Evolutionary conservation across 208 protist genomes (phyloP), one percentile per base, ranked within the genome.

Genomic region (Phytomonas francai): DNA sequence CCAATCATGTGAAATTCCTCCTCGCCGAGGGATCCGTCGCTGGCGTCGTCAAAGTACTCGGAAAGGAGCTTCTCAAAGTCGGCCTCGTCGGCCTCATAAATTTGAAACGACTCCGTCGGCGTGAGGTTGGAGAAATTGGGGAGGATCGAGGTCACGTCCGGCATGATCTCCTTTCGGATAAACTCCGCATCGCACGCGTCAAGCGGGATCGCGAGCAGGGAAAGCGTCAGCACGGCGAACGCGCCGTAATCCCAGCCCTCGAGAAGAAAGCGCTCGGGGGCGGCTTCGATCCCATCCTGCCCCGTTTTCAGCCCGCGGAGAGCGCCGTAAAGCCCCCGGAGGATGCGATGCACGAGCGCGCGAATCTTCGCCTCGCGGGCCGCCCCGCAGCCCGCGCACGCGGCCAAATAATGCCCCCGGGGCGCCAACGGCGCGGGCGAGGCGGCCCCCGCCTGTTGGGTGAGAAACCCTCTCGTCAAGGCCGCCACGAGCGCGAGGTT

Each of bases 201-300:
- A 65, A 89, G 65, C 54, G 80, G 77, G 3, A 79, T 65, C 30
- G 76, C 67, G 61, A 92, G 75, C 29, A 95, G 65, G 25, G 87
- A 89, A 27, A 91, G 58, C 30, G 71, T 80, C 28, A 93, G 62
- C 30, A 87, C 56, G 16, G 81, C 72, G 45, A 83, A 83, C 19
- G 75, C 59, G 33, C 78, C 82, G 77, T 88, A 88, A 69, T 81
- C 75, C 77, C 82, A 85, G 30, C 79, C 29, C 63, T 88, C 76
- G 8, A 78, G 66, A 36, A 92, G 39, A 70, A 88, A 92, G 61
- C 74, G 73, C 59, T 90, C 79, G 39, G 84, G 77, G 28, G 73
- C 65, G 45, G 65, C 68, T 31, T 74, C 72, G 61, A 64, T 71
- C 19, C 67, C 67, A 60, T 71, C 65, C 34, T 65, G 66, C 70